These are phyloP conservation scores for Teratosphaeria pseudoeucalypti DNA, from an alignment of 2,329 filamentous ascomycete genomes.

Conservation along the genomic window DNA sequence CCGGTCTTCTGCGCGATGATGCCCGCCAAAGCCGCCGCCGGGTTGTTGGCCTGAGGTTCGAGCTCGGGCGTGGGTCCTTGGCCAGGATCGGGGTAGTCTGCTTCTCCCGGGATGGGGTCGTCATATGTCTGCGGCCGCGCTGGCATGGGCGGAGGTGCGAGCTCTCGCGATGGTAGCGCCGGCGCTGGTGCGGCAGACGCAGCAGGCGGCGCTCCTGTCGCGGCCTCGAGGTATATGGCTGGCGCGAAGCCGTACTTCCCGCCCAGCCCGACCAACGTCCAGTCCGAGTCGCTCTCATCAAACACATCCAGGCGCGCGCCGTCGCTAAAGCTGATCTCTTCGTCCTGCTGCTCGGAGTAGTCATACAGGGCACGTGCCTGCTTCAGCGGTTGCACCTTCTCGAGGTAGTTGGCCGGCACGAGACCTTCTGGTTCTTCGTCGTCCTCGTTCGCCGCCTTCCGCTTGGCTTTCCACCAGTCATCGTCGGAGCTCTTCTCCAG, in stretches of 20 bases:
- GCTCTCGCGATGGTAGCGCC: constrained; percentile 11
- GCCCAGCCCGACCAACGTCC: constrained; percentile 81
- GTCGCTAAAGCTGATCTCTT: constrained; percentile 92
- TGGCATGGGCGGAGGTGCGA: constrained; percentile 30
- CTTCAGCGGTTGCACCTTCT: constrained; percentile 61
- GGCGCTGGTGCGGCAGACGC: constrained; percentile 34
- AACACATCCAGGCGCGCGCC: constrained; percentile 75
- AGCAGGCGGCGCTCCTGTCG: constrained; percentile 38
- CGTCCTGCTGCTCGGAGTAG: constrained; percentile 92
- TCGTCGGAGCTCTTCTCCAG: constrained; percentile 65
- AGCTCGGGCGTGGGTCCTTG: constrained; percentile 33
- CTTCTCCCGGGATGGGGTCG: constrained; percentile 29
- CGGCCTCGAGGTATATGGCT: constrained; percentile 84
- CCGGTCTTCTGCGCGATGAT: constrained; percentile 42
- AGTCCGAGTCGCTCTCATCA: constrained; percentile 86
- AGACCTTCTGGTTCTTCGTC: constrained; percentile 85
- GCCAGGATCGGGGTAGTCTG: constrained; percentile 35
- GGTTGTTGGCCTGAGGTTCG: constrained; percentile 33
- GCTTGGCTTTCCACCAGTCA: constrained; percentile 98
- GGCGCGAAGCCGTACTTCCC: constrained; percentile 89
- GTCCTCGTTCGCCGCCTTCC: constrained; percentile 67
- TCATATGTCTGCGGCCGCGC: constrained; percentile 26
- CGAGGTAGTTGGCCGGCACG: constrained; percentile 89
- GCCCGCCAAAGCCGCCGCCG: constrained; percentile 49
- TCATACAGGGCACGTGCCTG: constrained; percentile 93